Evolutionary conservation across 495 filamentous ascomycete genomes (phyloP), one percentile per base, ranked within the genome.

Genomic region (Penicillium bialowiezense): DNA sequence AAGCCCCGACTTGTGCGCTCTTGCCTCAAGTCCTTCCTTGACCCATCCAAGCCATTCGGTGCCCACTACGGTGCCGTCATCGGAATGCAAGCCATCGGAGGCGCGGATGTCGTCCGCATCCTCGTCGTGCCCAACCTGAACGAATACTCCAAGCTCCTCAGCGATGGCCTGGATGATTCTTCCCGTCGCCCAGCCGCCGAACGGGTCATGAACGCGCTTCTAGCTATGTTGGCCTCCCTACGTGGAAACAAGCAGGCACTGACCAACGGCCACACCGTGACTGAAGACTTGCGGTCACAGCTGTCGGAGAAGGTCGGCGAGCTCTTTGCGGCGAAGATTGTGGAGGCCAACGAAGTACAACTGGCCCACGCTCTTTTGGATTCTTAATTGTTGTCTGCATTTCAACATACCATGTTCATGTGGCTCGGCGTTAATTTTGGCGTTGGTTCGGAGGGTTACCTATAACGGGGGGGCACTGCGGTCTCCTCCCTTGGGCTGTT

Each of bases 1-100:
- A 89, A 89, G 44, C 85, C 93, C 0, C 84, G 93, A 28, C 80
- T 98, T n/a, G 88, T 90, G 12, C 82, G 93, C 12, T 90, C 89
- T 0, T 97, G 89, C 63, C 79, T 97, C 3, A 96, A 95, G 70
- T 73, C 83, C 56, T 91, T 96, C 64, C 80, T 98, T 7, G 90
- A 96, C 63, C 88, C 90, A 0, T 76, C 80, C 24, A 86, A 90
- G 59, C 82, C 89, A 0, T 78, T 91, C 4, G 80, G 84, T 14
- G 85, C 90, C 4, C 88, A 93, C 58, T 97, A 90, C 61, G 93
- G 93, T 41, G 89, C 91, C 8, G 78, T 98, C 32, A 77, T 81
- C 32, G 91, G 90, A 3, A 73, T 98, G 9, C 75, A 80, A 0
- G 77, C 81, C 0, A 82, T 92, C 17, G 89, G 89, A 10, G 91